Base-by-base conservation (phyloP, 306 rosid genomes). In the Oemleria cerasiformis region DNA sequence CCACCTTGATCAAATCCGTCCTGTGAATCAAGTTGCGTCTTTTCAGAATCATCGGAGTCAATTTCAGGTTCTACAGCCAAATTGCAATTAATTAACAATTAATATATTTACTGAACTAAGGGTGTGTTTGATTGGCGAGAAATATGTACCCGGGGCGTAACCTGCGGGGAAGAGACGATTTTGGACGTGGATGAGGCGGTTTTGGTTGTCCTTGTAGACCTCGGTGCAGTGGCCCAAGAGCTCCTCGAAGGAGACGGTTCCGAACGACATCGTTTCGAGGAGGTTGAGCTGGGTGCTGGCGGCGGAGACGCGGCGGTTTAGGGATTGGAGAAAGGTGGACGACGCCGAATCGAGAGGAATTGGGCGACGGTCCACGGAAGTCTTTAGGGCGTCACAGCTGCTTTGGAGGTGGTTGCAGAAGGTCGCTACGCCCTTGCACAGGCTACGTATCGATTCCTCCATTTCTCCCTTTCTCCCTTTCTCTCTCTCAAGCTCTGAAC, bases 291-390 rank as follows among this genome's bases (percentile, higher is more conserved):
- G 92, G 79, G 73, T 8, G 76, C 74, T 78, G 2, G 88, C 88
- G 13, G 58, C 61, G 8, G 96, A 81, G 20, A 88, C 84, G 9
- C 90, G 94, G 79, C 92, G 88, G 70, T 87, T 88, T 38, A 93
- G 96, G 78, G 86, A 83, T 54, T 87, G 88, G 38, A 91, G 60
- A 82, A 93, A 93, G 72, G 89, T 93, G 5, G 97, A 86, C 1
- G 97, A 87, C 0, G 97, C 92, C n/a, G 97, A 86, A 79, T 85
- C 94, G 53, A 93, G 98, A 63, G 98, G 98, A 74, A 93, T 87
- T 48, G 94, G 90, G 21, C 92, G 90, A 80, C 97, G 97, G 48
- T 80, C 77, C 65, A 91, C 43, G 78, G 98, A 94, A 47, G 87
- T 85, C 55, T 68, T 82, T 83, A 94, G 96, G 43, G 97, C 97